These are phyloP conservation scores for Fusarium mangiferae DNA, from an alignment of 2,329 filamentous ascomycete genomes.

Conservation along the genomic window DNA sequence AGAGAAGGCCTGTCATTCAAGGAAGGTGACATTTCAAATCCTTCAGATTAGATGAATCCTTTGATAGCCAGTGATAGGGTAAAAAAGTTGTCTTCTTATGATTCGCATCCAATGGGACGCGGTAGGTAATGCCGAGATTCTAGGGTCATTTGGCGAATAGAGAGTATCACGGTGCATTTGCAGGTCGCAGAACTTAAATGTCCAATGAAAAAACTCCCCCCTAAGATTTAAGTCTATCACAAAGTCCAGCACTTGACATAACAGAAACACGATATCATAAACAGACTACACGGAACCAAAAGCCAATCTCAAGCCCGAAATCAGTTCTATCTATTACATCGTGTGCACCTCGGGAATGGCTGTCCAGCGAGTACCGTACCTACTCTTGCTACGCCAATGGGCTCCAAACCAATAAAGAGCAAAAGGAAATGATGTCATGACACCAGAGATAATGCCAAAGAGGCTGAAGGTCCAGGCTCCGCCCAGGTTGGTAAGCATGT, in stretches of 20 bases:
- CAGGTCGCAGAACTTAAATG: neutral
- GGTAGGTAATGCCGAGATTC: neutral
- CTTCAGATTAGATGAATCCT: neutral
- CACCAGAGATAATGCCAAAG: neutral
- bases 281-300: too few relatives aligned
- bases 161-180: too few relatives aligned
- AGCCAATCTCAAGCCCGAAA: too few relatives aligned
- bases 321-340: neutral
- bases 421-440: neutral
- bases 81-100: neutral
- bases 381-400: neutral
- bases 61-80: accelerated
- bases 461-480: conserved; percentile 1
- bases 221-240: neutral
- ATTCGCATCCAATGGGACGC: too few relatives aligned
- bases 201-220: accelerated
- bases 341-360: neutral
- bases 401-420: neutral
- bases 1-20: accelerated
- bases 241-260: neutral
- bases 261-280: neutral
- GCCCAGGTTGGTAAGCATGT: neutral
- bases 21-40: neutral
- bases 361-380: neutral
- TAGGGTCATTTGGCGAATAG: accelerated